These are phyloP conservation scores for Thermothelomyces thermophilus DNA, from an alignment of 2,329 filamentous ascomycete genomes.

Conservation along the genomic window DNA sequence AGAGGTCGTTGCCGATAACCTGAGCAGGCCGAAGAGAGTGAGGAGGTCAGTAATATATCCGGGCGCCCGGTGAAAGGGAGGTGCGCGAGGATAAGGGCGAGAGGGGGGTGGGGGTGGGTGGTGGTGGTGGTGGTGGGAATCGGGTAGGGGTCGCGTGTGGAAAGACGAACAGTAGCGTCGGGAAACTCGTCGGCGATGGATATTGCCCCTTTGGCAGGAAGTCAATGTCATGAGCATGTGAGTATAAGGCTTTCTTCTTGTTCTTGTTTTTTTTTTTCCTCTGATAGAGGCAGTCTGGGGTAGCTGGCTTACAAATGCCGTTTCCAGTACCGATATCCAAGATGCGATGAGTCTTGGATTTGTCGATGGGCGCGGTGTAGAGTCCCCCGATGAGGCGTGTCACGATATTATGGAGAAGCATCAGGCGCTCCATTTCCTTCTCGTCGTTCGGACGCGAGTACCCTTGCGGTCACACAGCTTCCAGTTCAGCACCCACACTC, in stretches of 20 bases:
- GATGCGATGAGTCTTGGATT: slow-evolving; percentile 1
- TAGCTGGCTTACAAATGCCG: slow-evolving; percentile 6
- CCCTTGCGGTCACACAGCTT: not conserved
- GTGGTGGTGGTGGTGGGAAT: too few species aligned
- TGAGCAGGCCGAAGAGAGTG: not conserved
- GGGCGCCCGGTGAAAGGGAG: too few species aligned
- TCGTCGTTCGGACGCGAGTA: slow-evolving; percentile 7
- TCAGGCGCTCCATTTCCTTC: slow-evolving; percentile 1
- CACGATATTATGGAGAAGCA: slow-evolving; percentile 1
- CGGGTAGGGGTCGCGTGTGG: not conserved
- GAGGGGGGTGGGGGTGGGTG: too few species aligned
- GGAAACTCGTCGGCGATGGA: slow-evolving; percentile 14
- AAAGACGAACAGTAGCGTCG: slow-evolving; percentile 2
- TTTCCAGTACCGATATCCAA: slow-evolving; percentile 6
- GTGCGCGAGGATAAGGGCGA: too few species aligned
- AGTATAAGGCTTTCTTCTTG: not conserved
- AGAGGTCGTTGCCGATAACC: slow-evolving; percentile 8
- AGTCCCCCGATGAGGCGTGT: not conserved
- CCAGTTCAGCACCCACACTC: not conserved
- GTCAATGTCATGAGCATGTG: too few species aligned
- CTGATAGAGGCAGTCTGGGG: too few species aligned
- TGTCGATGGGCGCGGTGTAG: slow-evolving; percentile 1
- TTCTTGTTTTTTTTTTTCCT: too few species aligned
- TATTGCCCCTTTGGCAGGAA: slow-evolving; percentile 10
- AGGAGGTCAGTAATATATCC: not conserved